Evolutionary conservation across 306 rosid species (phyloP).

Genomic region (Sindora glabra): DNA sequence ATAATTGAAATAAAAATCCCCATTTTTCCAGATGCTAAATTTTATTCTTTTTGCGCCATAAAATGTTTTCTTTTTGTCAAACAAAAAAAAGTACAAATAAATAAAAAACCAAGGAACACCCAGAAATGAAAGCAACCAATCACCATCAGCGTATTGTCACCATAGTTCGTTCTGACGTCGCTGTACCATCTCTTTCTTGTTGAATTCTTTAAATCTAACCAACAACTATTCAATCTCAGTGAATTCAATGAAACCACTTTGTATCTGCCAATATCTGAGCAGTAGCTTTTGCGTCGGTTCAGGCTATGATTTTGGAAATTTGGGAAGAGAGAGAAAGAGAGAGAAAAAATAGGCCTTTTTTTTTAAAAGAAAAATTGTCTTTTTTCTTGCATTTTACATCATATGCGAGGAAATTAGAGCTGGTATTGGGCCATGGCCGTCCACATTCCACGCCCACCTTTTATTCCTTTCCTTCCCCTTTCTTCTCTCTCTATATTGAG

Average conservation of each 20-base stretch:
- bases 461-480: conserved; percentile 36
- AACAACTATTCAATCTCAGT: conserved; percentile 14
- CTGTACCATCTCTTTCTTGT: conserved; percentile 29
- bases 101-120: background rate
- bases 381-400: background rate
- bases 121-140: conserved; percentile 2
- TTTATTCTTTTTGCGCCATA: too few species aligned
- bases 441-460: conserved; percentile 68
- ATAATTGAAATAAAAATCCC: background rate
- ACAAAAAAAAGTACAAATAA: background rate
- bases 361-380: background rate
- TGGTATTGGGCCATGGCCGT: conserved; percentile 72
- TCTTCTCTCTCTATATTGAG: conserved; percentile 9
- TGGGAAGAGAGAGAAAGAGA: background rate
- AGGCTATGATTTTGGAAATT: conserved; percentile 39
- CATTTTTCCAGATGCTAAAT: too few species aligned
- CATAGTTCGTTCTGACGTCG: conserved; percentile 58
- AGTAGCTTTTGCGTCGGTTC: too few species aligned
- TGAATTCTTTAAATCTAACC: conserved; percentile 35
- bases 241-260: too few species aligned
- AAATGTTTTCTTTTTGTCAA: too few species aligned
- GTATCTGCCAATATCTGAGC: too few species aligned
- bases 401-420: conserved; percentile 28
- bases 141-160: conserved; percentile 10
- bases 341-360: too few species aligned